These are phyloP conservation scores for Toxicodendron radicans DNA, from an alignment of 345 rosid genomes.

Conservation along the genomic window DNA sequence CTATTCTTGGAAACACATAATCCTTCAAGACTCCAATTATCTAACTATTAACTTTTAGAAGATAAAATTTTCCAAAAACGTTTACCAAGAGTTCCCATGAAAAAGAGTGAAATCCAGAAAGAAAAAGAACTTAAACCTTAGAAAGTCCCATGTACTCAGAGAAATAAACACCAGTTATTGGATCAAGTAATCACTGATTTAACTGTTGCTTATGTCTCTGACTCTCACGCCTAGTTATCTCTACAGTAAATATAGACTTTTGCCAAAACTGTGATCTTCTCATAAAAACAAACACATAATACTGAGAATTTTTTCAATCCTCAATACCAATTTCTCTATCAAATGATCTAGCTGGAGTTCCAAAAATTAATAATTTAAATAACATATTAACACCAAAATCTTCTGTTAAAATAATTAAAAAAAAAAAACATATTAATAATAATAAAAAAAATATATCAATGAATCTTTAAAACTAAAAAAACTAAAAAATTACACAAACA, in stretches of 20 bases:
- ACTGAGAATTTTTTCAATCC: neutral
- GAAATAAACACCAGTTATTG: neutral
- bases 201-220: neutral
- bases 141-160: neutral
- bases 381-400: neutral
- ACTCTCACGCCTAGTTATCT: too few relatives aligned
- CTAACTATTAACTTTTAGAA: neutral
- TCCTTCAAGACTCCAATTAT: neutral
- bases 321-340: neutral
- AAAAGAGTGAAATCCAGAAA: neutral
- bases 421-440: neutral
- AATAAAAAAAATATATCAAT: neutral
- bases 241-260: neutral
- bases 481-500: neutral
- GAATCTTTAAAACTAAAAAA: slow-evolving; percentile 1
- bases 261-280: neutral
- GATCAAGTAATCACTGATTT: neutral
- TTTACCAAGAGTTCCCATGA: neutral
- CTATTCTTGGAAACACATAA: neutral
- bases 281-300: neutral
- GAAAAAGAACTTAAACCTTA: neutral
- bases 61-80: neutral
- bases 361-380: neutral
- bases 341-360: neutral
- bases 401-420: neutral